Evolutionary conservation across 345 rosid genomes (phyloP).

Genomic region (Erysimum cheiranthoides): DNA sequence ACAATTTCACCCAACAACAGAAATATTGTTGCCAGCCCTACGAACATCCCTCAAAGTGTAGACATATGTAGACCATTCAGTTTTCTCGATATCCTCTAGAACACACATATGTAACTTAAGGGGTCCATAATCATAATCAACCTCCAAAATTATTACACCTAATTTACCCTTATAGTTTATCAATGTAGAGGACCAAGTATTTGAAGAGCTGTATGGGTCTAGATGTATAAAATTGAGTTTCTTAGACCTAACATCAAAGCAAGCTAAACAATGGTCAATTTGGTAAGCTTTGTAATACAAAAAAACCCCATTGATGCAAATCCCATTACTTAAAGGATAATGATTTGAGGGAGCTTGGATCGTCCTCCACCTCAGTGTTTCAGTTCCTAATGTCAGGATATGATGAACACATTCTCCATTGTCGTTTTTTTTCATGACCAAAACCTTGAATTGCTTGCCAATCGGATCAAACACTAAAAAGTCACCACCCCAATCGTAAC

Average conservation of each 20-base stretch:
- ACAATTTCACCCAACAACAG: neutral
- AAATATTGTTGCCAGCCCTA: neutral
- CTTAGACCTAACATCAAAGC: neutral
- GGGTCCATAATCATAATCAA: neutral
- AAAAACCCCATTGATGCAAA: no score
- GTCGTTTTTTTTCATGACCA: neutral
- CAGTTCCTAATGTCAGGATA: neutral
- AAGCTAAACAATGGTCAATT: no score
- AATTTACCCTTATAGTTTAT: no score
- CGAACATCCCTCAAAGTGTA: neutral
- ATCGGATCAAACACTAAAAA: neutral
- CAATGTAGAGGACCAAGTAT: no score
- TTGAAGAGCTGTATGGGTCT: no score
- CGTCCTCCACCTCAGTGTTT: neutral
- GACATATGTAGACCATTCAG: neutral
- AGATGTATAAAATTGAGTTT: no score
- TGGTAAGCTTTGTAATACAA: no score
- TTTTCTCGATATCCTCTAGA: neutral
- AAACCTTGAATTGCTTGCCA: neutral
- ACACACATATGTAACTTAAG: neutral
- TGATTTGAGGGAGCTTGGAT: no score
- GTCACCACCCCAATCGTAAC: neutral
- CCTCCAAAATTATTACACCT: neutral
- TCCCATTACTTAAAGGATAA: no score
- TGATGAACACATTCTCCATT: neutral